Conservation (phyloP, 495 filamentous ascomycete genomes). For the Massariosphaeria phaeospora region DNA sequence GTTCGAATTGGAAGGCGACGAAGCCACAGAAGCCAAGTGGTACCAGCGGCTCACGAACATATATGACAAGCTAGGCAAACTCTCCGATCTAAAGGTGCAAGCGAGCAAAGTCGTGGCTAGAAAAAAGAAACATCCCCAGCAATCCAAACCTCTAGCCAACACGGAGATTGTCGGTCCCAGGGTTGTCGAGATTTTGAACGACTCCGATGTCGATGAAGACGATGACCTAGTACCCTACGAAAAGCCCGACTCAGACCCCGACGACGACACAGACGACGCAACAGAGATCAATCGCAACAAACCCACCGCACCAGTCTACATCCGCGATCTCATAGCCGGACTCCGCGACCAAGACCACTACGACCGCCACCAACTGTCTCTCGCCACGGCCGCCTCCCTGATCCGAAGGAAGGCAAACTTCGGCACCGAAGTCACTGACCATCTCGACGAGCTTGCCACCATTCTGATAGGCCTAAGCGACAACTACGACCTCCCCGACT, state of each 20-base stretch:
- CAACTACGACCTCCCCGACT: conserved; percentile 68
- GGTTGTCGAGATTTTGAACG: conserved; percentile 40
- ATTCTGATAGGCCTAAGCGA: conserved; percentile 75
- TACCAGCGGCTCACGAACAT: conserved; percentile 63
- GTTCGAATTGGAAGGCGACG: conserved; percentile 79
- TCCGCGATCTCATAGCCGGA: conserved; percentile 75
- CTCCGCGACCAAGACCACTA: conserved; percentile 77
- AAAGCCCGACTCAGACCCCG: conserved; percentile 87
- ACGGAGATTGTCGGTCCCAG: conserved; percentile 58
- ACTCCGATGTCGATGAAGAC: conserved; percentile 66
- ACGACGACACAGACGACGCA: conserved; percentile 89
- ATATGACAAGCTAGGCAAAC: conserved; percentile 58
- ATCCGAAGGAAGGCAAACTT: conserved; percentile 86
- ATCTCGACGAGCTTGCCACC: conserved; percentile 73
- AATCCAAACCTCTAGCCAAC: conserved; percentile 40
- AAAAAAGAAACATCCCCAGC: neutral
- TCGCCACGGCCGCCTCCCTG: conserved; percentile 67
- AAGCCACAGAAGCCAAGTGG: conserved; percentile 66
- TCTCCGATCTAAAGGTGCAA: conserved; percentile 39
- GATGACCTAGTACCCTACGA: conserved; percentile 75
- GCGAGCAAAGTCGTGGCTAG: neutral
- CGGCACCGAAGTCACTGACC: conserved; percentile 79
- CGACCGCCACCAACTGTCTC: conserved; percentile 74
- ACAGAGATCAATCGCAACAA: conserved; percentile 78
- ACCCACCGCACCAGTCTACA: conserved; percentile 83